Evolutionary conservation across 2,329 filamentous ascomycete genomes (phyloP), one percentile per base, ranked within the genome.

Genomic region (Hypoxylon rubiginosum): DNA sequence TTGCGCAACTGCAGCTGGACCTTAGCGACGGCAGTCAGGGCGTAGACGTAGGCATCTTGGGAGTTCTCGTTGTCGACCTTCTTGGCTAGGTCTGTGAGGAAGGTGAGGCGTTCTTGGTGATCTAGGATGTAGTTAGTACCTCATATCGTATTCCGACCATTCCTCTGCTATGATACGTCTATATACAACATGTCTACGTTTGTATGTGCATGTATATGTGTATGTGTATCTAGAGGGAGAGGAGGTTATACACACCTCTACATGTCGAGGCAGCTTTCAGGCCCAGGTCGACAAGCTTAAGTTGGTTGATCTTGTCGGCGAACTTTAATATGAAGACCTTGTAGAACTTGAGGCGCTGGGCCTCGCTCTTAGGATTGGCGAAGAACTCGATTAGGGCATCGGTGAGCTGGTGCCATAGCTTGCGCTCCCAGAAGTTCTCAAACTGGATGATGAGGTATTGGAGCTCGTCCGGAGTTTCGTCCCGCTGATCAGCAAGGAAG

Each of bases 361-460:
- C 85, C 61, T 90, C 91, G 81, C 94, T 98, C 77, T 90, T 88
- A 48, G 92, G 87, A 74, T 92, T 83, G 76, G 90, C 90, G 84
- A 97, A 99, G 87, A 95, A 97, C 72, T 92, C 87, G 73, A 97
- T 85, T 61, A 99, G 88, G 57, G 91, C 86, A 77, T 97, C 92
- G 36, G 96, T 99, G 72, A 99, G 91, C 83, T 99, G 94, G 84
- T 99, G 96, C 96, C 96, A 99, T 82, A 99, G 88, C 84, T 97
- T 97, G 76, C 95, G 91, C 85, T 99, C 96, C 96, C 96, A 99
- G 78, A 90, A 92, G 79, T 97, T 94, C 84, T 99, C 96, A 72
- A 99, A 97, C 75, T 91, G 89, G 74, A 99, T 87, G 80, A 97
- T 92, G 76, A 92, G 89, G 75, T 91, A 88, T 82, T 97, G 94